phyloP scores from a whole-genome alignment of 768 basidiomycete genomes.

The Albatrellus ellisii region DNA sequence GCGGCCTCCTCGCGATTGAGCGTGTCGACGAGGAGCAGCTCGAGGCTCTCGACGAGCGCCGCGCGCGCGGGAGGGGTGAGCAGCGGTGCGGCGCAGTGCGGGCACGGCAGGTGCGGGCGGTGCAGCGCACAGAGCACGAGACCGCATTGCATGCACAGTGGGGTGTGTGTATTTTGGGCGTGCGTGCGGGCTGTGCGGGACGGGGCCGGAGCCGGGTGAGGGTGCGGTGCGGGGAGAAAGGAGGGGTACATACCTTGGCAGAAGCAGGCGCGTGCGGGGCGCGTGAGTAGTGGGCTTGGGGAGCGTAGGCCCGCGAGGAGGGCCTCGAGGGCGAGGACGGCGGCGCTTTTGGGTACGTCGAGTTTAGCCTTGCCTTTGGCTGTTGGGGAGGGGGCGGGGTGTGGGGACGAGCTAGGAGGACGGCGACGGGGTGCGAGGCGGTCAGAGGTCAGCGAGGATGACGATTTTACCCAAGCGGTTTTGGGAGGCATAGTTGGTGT shows the following conservation, averaged over 20 bases:
- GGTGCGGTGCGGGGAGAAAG: not conserved
- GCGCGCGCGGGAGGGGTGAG: not conserved
- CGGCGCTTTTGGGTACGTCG: slow-evolving; percentile 6
- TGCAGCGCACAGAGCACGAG: slow-evolving; percentile 11
- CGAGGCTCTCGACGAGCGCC: slow-evolving; percentile 6
- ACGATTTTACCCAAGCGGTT: not conserved
- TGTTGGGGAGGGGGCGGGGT: not conserved
- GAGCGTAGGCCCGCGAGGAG: slow-evolving; percentile 5
- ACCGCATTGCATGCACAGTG: slow-evolving; percentile 11
- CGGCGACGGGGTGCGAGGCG: not conserved
- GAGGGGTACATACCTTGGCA: slow-evolving; percentile 8
- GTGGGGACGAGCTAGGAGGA: not conserved
- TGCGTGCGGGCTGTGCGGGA: slow-evolving; percentile 6
- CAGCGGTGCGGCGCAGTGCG: slow-evolving; percentile 4
- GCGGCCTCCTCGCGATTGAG: slow-evolving; percentile 4
- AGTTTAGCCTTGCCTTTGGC: slow-evolving; percentile 6
- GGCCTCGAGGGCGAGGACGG: slow-evolving; percentile 9
- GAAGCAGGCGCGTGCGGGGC: slow-evolving; percentile 5
- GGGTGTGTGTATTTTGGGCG: slow-evolving; percentile 8
- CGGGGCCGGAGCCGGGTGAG: not conserved
- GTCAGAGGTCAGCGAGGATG: slow-evolving; percentile 3
- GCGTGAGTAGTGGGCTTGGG: not conserved
- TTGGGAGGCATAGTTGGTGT: not conserved
- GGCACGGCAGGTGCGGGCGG: slow-evolving; percentile 6
- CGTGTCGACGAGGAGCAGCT: not conserved